phyloP scores from a whole-genome alignment of 2,329 filamentous ascomycete species.

The Xylariaceae sp. region DNA sequence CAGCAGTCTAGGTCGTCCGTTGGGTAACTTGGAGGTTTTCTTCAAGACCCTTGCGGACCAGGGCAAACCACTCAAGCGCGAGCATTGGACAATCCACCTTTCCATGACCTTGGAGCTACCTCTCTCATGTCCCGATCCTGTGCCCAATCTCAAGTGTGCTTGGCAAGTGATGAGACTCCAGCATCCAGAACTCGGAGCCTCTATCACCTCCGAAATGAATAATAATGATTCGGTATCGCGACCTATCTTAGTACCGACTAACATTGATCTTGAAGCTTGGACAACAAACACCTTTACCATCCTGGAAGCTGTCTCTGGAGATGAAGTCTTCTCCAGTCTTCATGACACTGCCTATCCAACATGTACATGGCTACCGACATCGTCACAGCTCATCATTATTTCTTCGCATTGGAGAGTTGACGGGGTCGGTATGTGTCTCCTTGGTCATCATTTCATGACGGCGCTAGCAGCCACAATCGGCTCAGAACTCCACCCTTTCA shows the following conservation, averaged over 20 bases:
- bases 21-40: constrained; percentile 9
- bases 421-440: neutral
- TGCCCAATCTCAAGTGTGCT: neutral
- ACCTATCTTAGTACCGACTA: neutral
- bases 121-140: neutral
- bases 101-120: neutral
- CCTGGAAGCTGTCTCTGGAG: neutral
- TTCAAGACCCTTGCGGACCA: constrained; percentile 1
- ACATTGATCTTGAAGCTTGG: neutral
- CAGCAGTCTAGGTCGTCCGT: too few relatives aligned
- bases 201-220: too few relatives aligned
- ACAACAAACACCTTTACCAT: neutral
- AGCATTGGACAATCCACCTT: constrained; percentile 5
- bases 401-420: neutral
- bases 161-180: constrained; percentile 2
- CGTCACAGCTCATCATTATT: neutral
- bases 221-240: neutral
- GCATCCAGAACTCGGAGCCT: neutral
- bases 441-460: neutral
- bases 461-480: neutral
- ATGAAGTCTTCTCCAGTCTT: neutral
- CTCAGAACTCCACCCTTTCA: neutral
- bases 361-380: neutral
- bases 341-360: neutral
- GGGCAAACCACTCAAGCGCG: constrained; percentile 3